phyloP scores from a whole-genome alignment of 2,329 filamentous ascomycete species.

The Pestalotiopsis sp. region DNA sequence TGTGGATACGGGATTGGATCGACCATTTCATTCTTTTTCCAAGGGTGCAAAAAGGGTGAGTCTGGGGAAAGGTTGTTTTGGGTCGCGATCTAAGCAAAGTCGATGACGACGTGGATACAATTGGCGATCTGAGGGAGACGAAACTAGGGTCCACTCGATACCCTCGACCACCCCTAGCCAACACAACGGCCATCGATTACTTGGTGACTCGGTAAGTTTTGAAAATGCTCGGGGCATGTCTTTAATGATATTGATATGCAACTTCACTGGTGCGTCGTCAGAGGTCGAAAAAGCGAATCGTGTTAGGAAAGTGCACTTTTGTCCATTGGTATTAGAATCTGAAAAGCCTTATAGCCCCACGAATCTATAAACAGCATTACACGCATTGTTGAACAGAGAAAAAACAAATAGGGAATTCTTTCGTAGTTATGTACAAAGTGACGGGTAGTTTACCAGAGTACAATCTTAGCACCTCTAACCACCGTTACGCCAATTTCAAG shows the following conservation, averaged over 20 bases:
- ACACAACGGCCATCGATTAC: background rate
- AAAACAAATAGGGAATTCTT: conserved; percentile 3
- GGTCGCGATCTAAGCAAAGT: conserved; percentile 13
- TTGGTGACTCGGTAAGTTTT: background rate
- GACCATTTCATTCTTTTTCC: background rate
- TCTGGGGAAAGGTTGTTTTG: background rate
- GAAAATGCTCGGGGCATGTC: too few species aligned
- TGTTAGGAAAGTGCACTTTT: background rate
- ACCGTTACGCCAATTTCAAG: conserved; percentile 17
- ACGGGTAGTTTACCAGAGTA: conserved; percentile 19
- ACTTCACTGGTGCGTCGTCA: background rate
- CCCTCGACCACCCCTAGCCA: background rate
- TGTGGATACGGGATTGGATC: background rate
- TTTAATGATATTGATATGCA: background rate
- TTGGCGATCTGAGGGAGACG: conserved; percentile 8
- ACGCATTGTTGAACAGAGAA: conserved; percentile 8
- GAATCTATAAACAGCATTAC: conserved; percentile 2
- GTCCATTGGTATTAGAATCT: background rate
- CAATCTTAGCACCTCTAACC: conserved; percentile 12
- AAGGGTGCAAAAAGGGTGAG: background rate
- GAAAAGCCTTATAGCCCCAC: background rate
- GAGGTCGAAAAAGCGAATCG: background rate
- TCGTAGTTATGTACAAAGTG: conserved; percentile 26
- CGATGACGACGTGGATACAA: conserved; percentile 16
- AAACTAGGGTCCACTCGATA: background rate